These are phyloP conservation scores for Canariomyces notabilis DNA, from an alignment of 2,329 filamentous ascomycete species.

Conservation along the genomic window DNA sequence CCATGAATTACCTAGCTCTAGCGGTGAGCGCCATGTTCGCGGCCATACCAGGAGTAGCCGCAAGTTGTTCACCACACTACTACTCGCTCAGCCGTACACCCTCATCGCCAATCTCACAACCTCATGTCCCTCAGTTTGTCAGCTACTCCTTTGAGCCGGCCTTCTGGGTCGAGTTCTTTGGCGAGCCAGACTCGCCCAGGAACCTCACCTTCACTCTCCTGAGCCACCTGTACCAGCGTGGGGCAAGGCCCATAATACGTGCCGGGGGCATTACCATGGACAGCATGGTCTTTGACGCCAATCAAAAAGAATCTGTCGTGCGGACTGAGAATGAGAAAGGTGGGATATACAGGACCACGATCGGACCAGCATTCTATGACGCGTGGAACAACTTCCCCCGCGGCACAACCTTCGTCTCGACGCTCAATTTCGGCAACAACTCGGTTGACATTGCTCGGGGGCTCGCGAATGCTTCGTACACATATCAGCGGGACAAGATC, in stretches of 20 bases:
- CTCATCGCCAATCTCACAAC: conserved; percentile 14
- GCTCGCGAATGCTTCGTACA: conserved; percentile 15
- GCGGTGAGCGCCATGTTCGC: not conserved
- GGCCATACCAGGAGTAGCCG: not conserved
- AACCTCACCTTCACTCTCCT: conserved; percentile 20
- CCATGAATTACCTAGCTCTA: not conserved
- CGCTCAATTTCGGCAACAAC: conserved; percentile 22
- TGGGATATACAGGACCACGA: conserved; percentile 18
- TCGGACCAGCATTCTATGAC: conserved; percentile 18
- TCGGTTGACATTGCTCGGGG: conserved; percentile 14
- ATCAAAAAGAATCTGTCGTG: conserved; percentile 12
- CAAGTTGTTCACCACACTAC: not conserved
- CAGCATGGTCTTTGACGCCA: conserved; percentile 18
- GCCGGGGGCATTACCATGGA: conserved; percentile 22
- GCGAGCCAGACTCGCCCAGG: conserved; percentile 15
- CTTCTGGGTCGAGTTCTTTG: conserved; percentile 22
- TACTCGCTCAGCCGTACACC: conserved; percentile 6
- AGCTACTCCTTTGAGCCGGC: conserved; percentile 22
- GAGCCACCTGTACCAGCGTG: conserved; percentile 18
- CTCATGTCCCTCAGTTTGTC: conserved; percentile 17
- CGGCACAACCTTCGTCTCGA: conserved; percentile 19
- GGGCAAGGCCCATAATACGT: conserved; percentile 18
- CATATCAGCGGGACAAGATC: conserved; percentile 17
- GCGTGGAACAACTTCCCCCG: conserved; percentile 19
- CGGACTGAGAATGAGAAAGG: conserved; percentile 20